Evolutionary conservation across 2,329 filamentous ascomycete species (phyloP), one percentile per base, ranked within the genome.

Genomic region (Fusarium brevicatenulatum): DNA sequence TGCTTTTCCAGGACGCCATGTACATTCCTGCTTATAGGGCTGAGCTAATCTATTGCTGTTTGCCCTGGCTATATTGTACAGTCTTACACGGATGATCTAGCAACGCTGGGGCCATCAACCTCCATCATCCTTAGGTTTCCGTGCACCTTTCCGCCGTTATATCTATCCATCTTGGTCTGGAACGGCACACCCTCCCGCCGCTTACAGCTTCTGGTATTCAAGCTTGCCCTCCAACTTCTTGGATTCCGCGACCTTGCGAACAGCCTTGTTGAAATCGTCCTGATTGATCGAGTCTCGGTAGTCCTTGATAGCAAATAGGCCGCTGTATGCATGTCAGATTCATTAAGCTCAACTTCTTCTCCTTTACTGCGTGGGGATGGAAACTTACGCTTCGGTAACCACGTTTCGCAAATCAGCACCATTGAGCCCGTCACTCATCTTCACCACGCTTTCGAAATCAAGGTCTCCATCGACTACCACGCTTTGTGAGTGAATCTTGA

Each of bases 181-280:
- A 34, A 69, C 59, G 18, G n/a, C 44, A 52, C 40, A 65, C 67
- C 62, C 39, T 21, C 46, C 43, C 39, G 56, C 30, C n/a, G 57
- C 56, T 77, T 91, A 97, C 85, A 97, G 86, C 86, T 97, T 97
- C 89, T 97, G 92, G 85, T 98, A 98, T 83, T 98, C 95, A 55
- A 98, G 88, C 87, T 98, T 98, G 84, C 96, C 95, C 84, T 99
- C 96, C 78, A 99, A 85, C 86, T 99, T 99, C 93, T 99, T 99
- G 70, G 94, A 89, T 84, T 99, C 96, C 21, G 93, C 95, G 76
- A 99, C 93, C 90, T 99, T 99, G 76, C 96, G 92, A 61, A 99
- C 96, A 8, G 96, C 96, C 86, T 98, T 98, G 87, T 98, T 99
- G 91, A 98, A 98, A 81, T 99, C 96, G 79, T 99, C 96, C 83